These are phyloP conservation scores for Vachellia collinsii DNA, from an alignment of 306 rosid species.

Conservation along the genomic window DNA sequence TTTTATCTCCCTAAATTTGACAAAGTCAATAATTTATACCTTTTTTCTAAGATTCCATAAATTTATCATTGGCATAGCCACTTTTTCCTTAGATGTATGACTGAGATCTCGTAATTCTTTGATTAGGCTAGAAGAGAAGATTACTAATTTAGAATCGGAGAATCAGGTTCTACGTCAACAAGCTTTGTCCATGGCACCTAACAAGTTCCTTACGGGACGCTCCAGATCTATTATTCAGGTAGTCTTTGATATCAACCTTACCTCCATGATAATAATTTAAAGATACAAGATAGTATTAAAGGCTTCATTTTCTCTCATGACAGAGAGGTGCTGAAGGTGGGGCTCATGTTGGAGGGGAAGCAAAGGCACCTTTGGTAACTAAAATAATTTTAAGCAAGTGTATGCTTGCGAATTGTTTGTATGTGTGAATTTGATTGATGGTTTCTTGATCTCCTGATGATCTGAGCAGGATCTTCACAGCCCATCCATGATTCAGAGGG, in stretches of 20 bases:
- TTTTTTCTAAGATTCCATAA: slow-evolving; percentile 14
- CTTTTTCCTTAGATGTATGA: slow-evolving; percentile 37
- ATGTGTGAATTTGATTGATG: slow-evolving; percentile 37
- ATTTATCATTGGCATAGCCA: slow-evolving; percentile 9
- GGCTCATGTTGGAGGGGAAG: slow-evolving; percentile 65
- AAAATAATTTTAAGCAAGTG: slow-evolving; percentile 28
- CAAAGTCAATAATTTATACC: slow-evolving; percentile 13
- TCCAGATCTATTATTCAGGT: slow-evolving; percentile 86
- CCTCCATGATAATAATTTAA: slow-evolving; percentile 15
- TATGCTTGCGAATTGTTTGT: slow-evolving; percentile 19
- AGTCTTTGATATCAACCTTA: slow-evolving; percentile 29
- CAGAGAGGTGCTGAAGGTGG: slow-evolving; percentile 81
- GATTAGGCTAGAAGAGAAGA: slow-evolving; percentile 90
- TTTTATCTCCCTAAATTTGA: slow-evolving; percentile 17
- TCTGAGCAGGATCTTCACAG: slow-evolving; percentile 69
- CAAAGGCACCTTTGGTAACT: slow-evolving; percentile 64
- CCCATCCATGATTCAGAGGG: slow-evolving; percentile 70
- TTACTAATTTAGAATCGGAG: slow-evolving; percentile 80
- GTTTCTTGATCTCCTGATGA: slow-evolving; percentile 29
- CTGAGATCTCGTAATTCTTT: slow-evolving; percentile 41
- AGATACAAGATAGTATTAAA: slow-evolving; percentile 26
- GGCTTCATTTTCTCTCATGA: slow-evolving; percentile 44
- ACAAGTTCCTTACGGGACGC: slow-evolving; percentile 79
- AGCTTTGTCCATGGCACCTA: slow-evolving; percentile 90
- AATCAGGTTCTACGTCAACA: slow-evolving; percentile 90